Conservation (phyloP, 73 alveolate species). For the Tetrahymena elliotti region DNA sequence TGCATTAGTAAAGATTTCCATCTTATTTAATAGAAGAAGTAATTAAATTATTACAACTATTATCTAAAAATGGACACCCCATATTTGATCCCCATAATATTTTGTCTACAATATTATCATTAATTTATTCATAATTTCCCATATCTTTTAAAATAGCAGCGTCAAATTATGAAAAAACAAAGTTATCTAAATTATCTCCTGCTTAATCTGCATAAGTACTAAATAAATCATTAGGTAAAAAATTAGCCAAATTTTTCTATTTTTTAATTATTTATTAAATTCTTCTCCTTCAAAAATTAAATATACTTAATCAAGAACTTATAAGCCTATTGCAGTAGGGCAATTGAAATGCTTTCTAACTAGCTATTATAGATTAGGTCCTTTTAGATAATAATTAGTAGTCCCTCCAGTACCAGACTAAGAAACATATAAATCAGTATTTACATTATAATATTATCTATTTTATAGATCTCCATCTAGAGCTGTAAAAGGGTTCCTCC, state of each 20-base stretch:
- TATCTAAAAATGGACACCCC: not conserved
- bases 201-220: not conserved
- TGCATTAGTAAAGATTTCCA: not conserved
- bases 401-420: not conserved
- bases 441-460: not conserved
- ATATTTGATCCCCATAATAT: not conserved
- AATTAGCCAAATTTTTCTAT: not conserved
- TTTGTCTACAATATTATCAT: not conserved
- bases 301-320: not conserved
- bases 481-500: not conserved
- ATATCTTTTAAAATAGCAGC: not conserved
- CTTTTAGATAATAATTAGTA: not conserved
- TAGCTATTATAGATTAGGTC: not conserved
- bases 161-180: not conserved
- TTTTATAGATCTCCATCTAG: not conserved
- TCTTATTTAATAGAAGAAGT: not conserved
- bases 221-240: not conserved
- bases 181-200: not conserved
- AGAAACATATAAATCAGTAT: not conserved
- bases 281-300: not conserved
- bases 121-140: not conserved
- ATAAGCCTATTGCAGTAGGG: not conserved
- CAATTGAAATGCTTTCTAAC: not conserved
- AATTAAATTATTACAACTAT: not conserved
- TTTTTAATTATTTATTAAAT: not conserved